phyloP scores from a whole-genome alignment of 805 yeast species.

The Cyberlindnera misumaiensis region DNA sequence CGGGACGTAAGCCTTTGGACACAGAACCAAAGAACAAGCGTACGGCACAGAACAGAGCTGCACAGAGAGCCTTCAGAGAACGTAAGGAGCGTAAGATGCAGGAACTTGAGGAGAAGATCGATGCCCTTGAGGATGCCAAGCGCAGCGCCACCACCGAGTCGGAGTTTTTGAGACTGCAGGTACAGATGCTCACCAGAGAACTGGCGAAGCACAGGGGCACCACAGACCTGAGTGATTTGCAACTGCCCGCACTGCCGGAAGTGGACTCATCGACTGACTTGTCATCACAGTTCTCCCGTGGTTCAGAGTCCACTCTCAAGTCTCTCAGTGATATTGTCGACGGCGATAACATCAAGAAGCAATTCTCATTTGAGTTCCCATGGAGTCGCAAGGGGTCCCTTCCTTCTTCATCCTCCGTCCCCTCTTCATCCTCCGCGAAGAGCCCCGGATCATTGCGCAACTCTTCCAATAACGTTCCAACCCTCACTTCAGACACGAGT shows the following conservation, averaged over 20 bases:
- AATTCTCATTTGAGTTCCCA: slow-evolving; percentile 50
- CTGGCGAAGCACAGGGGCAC: slow-evolving; percentile 50
- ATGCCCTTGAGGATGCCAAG: slow-evolving; percentile 63
- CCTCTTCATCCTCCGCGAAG: slow-evolving; percentile 3
- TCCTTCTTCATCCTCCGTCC: neutral
- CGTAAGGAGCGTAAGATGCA: slow-evolving; percentile 83
- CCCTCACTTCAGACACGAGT: slow-evolving; percentile 23
- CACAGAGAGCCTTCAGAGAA: slow-evolving; percentile 96
- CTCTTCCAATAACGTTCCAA: slow-evolving; percentile 14
- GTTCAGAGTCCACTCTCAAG: slow-evolving; percentile 9
- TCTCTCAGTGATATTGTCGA: slow-evolving; percentile 2
- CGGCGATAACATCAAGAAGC: slow-evolving; percentile 4
- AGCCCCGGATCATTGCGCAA: slow-evolving; percentile 5
- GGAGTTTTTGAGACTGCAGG: slow-evolving; percentile 69
- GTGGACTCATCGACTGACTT: slow-evolving; percentile 5
- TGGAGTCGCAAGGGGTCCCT: slow-evolving; percentile 30
- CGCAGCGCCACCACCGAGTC: slow-evolving; percentile 63
- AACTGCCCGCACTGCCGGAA: slow-evolving; percentile 14
- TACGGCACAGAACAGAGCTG: slow-evolving; percentile 95
- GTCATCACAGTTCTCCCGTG: slow-evolving; percentile 16
- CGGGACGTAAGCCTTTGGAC: slow-evolving; percentile 75
- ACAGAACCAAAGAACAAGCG: slow-evolving; percentile 83
- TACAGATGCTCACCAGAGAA: slow-evolving; percentile 66
- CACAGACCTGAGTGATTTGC: slow-evolving; percentile 21
- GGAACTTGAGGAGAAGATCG: slow-evolving; percentile 77